These are phyloP conservation scores for Psilocybe sp. DNA, from an alignment of 768 basidiomycete species.

Conservation along the genomic window DNA sequence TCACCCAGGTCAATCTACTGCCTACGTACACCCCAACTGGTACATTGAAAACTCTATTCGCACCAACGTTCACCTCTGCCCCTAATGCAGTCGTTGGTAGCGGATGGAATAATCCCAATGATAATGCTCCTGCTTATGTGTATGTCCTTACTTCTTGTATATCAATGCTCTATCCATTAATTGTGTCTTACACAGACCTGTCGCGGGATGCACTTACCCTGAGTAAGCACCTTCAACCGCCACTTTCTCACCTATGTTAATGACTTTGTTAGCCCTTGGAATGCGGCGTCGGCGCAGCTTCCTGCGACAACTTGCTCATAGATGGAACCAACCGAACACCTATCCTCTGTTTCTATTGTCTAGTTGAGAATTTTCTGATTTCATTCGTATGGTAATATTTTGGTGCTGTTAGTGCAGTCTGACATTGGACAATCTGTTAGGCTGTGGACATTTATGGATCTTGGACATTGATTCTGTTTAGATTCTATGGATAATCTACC, in stretches of 20 bases:
- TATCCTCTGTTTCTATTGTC: slow-evolving; percentile 12
- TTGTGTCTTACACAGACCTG: slow-evolving; percentile 29
- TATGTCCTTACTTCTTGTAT: slow-evolving; percentile 20
- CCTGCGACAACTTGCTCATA: slow-evolving; percentile 41
- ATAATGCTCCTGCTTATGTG: slow-evolving; percentile 58
- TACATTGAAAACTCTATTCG: slow-evolving; percentile 54
- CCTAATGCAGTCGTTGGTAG: slow-evolving; percentile 54
- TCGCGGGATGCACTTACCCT: slow-evolving; percentile 66
- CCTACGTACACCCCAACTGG: slow-evolving; percentile 78
- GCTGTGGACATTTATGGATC: too few species aligned
- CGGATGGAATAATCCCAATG: slow-evolving; percentile 75
- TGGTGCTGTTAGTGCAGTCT: background rate
- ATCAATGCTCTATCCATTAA: background rate
- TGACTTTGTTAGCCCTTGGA: slow-evolving; percentile 45
- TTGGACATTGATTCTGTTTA: too few species aligned
- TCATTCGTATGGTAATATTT: slow-evolving; percentile 1
- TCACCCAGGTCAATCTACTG: slow-evolving; percentile 48
- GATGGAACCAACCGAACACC: background rate
- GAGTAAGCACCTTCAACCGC: slow-evolving; percentile 30
- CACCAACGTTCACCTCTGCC: slow-evolving; percentile 59
- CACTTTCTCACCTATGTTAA: background rate
- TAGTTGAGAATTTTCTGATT: background rate
- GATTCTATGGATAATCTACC: too few species aligned
- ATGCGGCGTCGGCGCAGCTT: slow-evolving; percentile 47
- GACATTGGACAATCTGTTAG: too few species aligned